Evolutionary conservation across 139 green algal species (phyloP), one percentile per base, ranked within the genome.

Genomic region (Coccomyxa sp.): DNA sequence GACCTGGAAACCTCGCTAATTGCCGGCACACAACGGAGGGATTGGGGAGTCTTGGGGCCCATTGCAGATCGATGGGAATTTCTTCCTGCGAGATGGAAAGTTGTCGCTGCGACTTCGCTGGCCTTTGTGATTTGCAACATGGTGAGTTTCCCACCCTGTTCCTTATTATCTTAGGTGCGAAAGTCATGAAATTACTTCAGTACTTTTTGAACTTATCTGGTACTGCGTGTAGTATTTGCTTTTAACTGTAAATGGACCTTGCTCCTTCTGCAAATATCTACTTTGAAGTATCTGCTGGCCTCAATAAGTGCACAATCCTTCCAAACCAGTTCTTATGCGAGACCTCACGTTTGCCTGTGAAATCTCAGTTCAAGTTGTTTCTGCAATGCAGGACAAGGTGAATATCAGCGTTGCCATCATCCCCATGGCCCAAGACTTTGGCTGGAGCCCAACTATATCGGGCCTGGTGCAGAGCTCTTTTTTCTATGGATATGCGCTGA

Each of bases 391-490:
- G 85, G 90, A 95, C 88, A 95, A 97, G 85, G 92, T 99, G 58
- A 99, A 99, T 89, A 96, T 99, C 80, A 95, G 87, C 12, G 91
- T 99, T 0, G 96, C 97, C 58, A 97, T 99, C 84, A 97, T 99
- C 60, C 95, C 97, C 11, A 99, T 99, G 96, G 89, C 95, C 13
- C 88, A 93, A 21, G 93, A 99, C 63, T 96, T 98, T 87, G 94
- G 94, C 31, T 99, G 97, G 97, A 90, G 80, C 66, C 87, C 92
- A 25, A 93, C 92, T 30, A 88, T 93, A 1, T 88, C 91, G 25
- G 96, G 96, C 67, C 86, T 99, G 58, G 93, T 99, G 25, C 97
- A 99, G 87, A 94, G 87, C 25, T 91, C 92, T 81, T 98, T 98
- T 84, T 98, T 98, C 86, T 98, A 91, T 85, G 95, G 90, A 58